Evolutionary conservation across 495 filamentous ascomycete genomes (phyloP).

Genomic region (Penicillium soppii): DNA sequence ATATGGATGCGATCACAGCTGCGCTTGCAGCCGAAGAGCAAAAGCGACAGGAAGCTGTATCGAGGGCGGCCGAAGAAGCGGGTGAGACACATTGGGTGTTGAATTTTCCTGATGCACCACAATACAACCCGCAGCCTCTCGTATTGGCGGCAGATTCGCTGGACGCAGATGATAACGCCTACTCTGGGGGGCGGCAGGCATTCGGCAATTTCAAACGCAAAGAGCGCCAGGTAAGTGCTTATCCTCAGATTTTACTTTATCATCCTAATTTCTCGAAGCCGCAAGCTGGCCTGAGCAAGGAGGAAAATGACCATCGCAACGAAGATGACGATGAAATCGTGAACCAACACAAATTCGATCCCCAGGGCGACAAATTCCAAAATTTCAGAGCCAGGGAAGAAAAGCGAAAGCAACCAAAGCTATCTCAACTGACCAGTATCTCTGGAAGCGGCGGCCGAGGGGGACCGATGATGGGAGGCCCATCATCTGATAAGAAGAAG

Average conservation of each 20-base stretch:
- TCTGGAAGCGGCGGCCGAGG: constrained; percentile 31
- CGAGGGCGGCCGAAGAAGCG: constrained; percentile 66
- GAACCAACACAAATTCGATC: constrained; percentile 10
- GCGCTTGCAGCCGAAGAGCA: constrained; percentile 74
- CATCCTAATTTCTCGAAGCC: constrained; percentile 2
- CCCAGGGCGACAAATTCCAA: constrained; percentile 9
- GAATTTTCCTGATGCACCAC: constrained; percentile 22
- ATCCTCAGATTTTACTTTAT: background rate
- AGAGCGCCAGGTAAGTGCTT: constrained; percentile 25
- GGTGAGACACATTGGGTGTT: constrained; percentile 91
- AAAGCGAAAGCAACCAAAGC: background rate
- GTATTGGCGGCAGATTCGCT: constrained; percentile 38
- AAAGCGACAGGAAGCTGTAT: constrained; percentile 68
- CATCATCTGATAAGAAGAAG: constrained; percentile 30
- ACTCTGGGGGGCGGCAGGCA: constrained; percentile 33
- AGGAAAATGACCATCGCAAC: background rate
- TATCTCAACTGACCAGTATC: constrained; percentile 34
- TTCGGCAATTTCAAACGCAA: constrained; percentile 44
- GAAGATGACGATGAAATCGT: constrained; percentile 12
- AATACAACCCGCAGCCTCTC: constrained; percentile 24
- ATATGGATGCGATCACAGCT: constrained; percentile 61
- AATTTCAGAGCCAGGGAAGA: constrained; percentile 11
- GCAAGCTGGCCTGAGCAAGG: background rate
- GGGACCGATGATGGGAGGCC: constrained; percentile 1
- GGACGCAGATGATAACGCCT: constrained; percentile 34